These are phyloP conservation scores for Chaetomiaceae sp. DNA, from an alignment of 2,329 filamentous ascomycete species.

Conservation along the genomic window DNA sequence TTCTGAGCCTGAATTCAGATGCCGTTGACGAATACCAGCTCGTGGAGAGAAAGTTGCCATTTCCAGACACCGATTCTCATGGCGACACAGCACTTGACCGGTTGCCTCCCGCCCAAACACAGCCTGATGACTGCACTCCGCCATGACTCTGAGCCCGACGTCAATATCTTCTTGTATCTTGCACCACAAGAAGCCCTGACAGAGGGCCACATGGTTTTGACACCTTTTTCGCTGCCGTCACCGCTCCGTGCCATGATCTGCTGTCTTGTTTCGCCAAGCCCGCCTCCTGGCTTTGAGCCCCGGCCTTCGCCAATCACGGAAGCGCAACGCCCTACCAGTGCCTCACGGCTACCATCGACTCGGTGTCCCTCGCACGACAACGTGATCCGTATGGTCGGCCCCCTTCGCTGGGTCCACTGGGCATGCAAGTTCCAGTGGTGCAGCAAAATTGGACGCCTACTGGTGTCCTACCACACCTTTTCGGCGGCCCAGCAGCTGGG, in stretches of 20 bases:
- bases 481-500: neutral
- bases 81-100: neutral
- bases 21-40: no score
- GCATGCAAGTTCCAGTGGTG: slow-evolving; percentile 2
- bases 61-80: slow-evolving; percentile 5
- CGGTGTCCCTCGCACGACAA: slow-evolving; percentile 14
- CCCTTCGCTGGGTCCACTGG: slow-evolving; percentile 11
- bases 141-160: no score
- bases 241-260: slow-evolving; percentile 9
- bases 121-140: neutral
- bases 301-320: slow-evolving; percentile 6
- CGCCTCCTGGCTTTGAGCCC: neutral
- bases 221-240: slow-evolving; percentile 2
- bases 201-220: slow-evolving; percentile 13
- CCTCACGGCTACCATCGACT: slow-evolving; percentile 11
- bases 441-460: slow-evolving; percentile 9
- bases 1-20: no score
- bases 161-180: neutral
- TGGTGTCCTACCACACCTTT: slow-evolving; percentile 3
- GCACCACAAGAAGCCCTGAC: neutral
- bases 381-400: slow-evolving; percentile 21
- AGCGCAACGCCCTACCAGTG: neutral
- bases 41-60: no score
- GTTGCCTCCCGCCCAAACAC: neutral
- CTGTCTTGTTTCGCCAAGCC: slow-evolving; percentile 7